Evolutionary conservation across 768 basidiomycete genomes (phyloP), one percentile per base, ranked within the genome.

Genomic region (Cytidiella melzeri): DNA sequence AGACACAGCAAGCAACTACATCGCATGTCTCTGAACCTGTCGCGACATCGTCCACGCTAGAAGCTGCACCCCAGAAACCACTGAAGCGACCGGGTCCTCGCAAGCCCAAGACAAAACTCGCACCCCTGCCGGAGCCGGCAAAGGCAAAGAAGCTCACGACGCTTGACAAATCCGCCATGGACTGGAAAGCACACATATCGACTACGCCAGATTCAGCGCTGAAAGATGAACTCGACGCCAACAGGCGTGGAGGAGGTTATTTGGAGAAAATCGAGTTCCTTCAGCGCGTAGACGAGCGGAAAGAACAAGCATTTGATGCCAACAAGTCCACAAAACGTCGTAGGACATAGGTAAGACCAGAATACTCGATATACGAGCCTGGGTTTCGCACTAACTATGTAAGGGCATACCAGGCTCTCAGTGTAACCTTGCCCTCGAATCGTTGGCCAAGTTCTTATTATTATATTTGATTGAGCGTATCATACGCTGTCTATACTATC

Each of bases 221-320:
- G 7, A 75, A 79, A 52, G 83, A 89, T 55, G 85, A 88, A 53
- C 72, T 93, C n/a, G 79, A 85, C 43, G 78, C 79, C 3, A 84
- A 90, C 51, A 71, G 83, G 41, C 76, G 83, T 37, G 78, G 81
- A 0, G 88, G 86, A 7, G 87, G 90, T 0, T 93, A 87, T 64
- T 69, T 93, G 18, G 90, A 89, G 56, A 92, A 87, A 67, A 80
- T 90, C 25, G 88, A 91, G 34, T 93, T 92, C 60, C 65, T 93
- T 58, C 69, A 82, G 51, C 69, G 91, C 41, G 90, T 92, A 0
- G 83, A 80, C 26, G 81, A 80, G 42, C 73, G 87, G 52, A 82
- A 76, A 63, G 86, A 86, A 41, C 79, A 80, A 43, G 74, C 70
- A 1, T 61, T 85, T 6, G 85, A 87, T 39, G 69, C 74, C 10